Conservation (phyloP, 805 yeast genomes). For the Clavispora carvajalis region DNA sequence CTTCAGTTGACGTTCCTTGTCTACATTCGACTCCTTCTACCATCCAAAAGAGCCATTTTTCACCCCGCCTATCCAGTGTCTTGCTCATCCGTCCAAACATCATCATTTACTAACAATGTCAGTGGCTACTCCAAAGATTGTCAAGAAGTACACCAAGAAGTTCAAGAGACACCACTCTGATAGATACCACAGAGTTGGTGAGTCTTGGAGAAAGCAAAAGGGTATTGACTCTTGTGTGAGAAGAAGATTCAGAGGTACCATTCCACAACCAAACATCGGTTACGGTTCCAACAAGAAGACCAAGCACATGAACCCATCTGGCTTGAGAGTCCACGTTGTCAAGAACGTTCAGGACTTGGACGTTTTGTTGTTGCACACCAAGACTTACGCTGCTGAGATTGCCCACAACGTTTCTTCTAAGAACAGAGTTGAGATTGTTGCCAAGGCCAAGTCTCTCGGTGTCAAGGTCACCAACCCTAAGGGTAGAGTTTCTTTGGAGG, state of each 20-base stretch:
- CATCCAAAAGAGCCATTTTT: background rate
- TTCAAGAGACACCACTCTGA: conserved; percentile 99
- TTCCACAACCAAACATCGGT: conserved; percentile 99
- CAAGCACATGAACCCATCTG: conserved; percentile 91
- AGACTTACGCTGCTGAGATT: conserved; percentile 99
- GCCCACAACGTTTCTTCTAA: conserved; percentile 97
- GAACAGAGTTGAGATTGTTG: conserved; percentile 94
- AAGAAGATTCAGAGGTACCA: conserved; percentile 99
- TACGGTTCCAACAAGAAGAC: conserved; percentile 99
- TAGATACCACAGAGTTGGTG: conserved; percentile 97
- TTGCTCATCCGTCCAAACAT: background rate
- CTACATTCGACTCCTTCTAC: background rate
- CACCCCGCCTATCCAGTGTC: background rate
- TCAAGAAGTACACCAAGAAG: conserved; percentile 97
- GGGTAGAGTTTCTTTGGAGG: conserved; percentile 98
- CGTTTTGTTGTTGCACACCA: conserved; percentile 92
- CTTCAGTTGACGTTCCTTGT: background rate
- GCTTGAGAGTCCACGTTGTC: conserved; percentile 96
- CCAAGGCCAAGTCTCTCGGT: conserved; percentile 98
- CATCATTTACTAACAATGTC: conserved; percentile 19
- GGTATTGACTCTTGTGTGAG: conserved; percentile 99
- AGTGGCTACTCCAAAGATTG: conserved; percentile 99
- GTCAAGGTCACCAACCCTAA: conserved; percentile 98
- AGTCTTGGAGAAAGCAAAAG: conserved; percentile 99
- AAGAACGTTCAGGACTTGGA: conserved; percentile 92